A percentile compares a stretch with the other conserved stretches of the same genome.
Conservation (phyloP, 1,139 yeast species). For the Hansenula lynferdii region DNA sequence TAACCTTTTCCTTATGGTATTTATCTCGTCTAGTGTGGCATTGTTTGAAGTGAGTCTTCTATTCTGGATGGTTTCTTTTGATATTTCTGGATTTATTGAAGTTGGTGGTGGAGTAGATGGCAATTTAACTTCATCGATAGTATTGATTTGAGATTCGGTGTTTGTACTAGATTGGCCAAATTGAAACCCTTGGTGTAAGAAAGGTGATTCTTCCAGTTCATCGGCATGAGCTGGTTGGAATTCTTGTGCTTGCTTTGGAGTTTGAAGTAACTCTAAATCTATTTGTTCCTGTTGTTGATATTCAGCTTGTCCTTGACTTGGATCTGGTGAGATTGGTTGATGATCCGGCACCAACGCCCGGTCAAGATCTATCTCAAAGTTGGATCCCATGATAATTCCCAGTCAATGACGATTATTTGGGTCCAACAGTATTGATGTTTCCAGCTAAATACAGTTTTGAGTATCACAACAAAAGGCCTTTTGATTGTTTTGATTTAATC, state of each 20-base stretch:
- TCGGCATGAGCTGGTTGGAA: not conserved
- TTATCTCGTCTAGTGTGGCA: constrained; percentile 17
- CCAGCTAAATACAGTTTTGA: too few species aligned
- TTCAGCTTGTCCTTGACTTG: constrained; percentile 1
- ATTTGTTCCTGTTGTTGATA: constrained; percentile 3
- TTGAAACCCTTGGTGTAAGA: not conserved
- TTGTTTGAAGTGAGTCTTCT: constrained; percentile 9
- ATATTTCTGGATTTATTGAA: not conserved
- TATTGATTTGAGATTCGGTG: too few species aligned
- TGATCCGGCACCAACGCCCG: constrained; percentile 14
- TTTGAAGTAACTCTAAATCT: not conserved
- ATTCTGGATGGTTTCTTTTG: constrained; percentile 1
- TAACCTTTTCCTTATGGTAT: constrained; percentile 23
- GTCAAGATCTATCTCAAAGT: constrained; percentile 21
- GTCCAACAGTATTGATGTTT: too few species aligned
- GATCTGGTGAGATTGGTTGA: constrained; percentile 4
- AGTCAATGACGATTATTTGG: too few species aligned
- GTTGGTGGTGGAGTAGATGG: not conserved
- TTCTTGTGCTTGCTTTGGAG: not conserved
- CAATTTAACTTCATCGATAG: not conserved
- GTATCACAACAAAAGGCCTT: too few species aligned
- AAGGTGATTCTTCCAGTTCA: not conserved
- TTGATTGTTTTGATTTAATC: too few species aligned
- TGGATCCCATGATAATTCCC: constrained; percentile 1
- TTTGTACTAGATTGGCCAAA: not conserved